These are phyloP conservation scores for Raffaelea ambrosiae DNA, from an alignment of 2,329 filamentous ascomycete genomes.

Conservation along the genomic window DNA sequence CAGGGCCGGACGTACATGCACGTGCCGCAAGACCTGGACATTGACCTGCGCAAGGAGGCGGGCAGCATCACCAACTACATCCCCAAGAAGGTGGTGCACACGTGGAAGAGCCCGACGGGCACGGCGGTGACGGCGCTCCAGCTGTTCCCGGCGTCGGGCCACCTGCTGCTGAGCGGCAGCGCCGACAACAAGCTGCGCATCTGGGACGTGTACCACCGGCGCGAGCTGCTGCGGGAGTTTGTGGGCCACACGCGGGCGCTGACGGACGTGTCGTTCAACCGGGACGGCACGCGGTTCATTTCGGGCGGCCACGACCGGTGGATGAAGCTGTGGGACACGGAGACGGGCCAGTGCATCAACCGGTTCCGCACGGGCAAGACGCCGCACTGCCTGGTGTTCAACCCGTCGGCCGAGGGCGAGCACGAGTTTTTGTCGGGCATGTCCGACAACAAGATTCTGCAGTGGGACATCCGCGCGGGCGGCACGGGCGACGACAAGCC, in stretches of 20 bases:
- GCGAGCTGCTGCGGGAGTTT: conserved; percentile 84
- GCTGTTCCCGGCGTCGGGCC: conserved; percentile 82
- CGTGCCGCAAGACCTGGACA: conserved; percentile 79
- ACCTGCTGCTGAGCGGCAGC: conserved; percentile 80
- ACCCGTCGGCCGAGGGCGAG: conserved; percentile 65
- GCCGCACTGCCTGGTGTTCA: conserved; percentile 90
- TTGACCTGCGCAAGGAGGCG: conserved; percentile 73
- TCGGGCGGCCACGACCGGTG: conserved; percentile 88
- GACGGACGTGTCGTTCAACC: conserved; percentile 83
- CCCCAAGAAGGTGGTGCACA: conserved; percentile 87
- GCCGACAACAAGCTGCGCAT: conserved; percentile 89
- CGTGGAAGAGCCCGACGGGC: conserved; percentile 72
- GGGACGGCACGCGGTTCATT: conserved; percentile 73
- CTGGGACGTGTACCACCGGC: conserved; percentile 88
- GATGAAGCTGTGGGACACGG: conserved; percentile 98
- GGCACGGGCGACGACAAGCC: conserved; percentile 27
- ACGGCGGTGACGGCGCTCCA: conserved; percentile 82
- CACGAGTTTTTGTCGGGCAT: conserved; percentile 94
- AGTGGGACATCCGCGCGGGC: conserved; percentile 75
- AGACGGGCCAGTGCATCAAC: conserved; percentile 79
- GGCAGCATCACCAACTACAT: conserved; percentile 83
- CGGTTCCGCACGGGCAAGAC: conserved; percentile 93
- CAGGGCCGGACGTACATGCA: conserved; percentile 94
- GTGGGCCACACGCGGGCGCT: conserved; percentile 83
- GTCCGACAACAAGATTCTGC: conserved; percentile 98